Base-by-base conservation (phyloP, 257 asterid genomes). In the Vinca minor region DNA sequence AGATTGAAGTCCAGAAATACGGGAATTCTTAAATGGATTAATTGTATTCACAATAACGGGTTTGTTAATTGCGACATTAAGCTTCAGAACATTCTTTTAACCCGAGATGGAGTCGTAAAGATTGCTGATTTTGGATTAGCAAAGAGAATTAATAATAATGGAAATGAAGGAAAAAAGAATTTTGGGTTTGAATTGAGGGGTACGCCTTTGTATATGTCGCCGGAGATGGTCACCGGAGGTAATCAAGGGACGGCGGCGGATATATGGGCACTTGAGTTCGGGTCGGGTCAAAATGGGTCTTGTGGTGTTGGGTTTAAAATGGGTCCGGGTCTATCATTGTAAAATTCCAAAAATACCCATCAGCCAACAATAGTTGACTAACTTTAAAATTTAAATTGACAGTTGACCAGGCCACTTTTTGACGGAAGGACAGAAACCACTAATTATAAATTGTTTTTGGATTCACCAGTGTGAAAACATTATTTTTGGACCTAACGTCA, bases 51-150 rank as follows among this genome's bases (percentile, higher is more conserved):
- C 74, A 71, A 73, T 9, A 34, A 59, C 13, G 96, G 96, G 0
- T 86, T 71, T 65, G 95, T 88, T 44, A 96, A 92, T 78, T 88
- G 98, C 29, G 98, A 92, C 29, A 76, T 92, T 35, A 92, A 92
- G 80, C 96, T 81, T 29, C 93, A 85, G 11, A 92, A 92, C 67
- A 82, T 92, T 61, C 86, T 92, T 3, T 23, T 92, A 1, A 41
- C 48, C 60, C 52, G 38, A 12, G 68, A 83, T 7, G 94, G 88
- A 38, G 68, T 53, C 0, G 74, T 78, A 0, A 92, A 78, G 70
- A 82, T 92, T 10, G 95, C 89, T 0, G 96, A 92, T 88, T 92
- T 92, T 46, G 98, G 98, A 0, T 45, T 92, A 73, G 93, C 98
- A 29, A 88, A 85, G 71, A 59, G 61, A 11, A 73, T 8, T 0